phyloP scores from a whole-genome alignment of 352 stramenopile species.

The Thraustochytrium striatum region DNA sequence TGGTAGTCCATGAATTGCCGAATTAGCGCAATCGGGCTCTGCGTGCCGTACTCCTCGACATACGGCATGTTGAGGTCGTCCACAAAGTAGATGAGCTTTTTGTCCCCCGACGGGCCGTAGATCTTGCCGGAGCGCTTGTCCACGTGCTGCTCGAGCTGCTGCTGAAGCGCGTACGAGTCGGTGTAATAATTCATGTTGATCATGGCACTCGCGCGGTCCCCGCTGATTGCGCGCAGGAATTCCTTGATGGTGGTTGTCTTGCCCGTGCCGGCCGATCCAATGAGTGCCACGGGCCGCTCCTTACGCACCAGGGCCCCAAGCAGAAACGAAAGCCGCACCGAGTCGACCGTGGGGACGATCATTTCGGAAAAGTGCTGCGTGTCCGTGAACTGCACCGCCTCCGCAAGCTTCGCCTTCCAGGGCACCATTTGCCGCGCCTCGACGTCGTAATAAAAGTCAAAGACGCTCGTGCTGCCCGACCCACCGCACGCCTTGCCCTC shows the following conservation, averaged over 20 bases:
- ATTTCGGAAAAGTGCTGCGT: slow-evolving; percentile 87
- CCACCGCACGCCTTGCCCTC: slow-evolving; percentile 70
- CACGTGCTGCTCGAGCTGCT: slow-evolving; percentile 85
- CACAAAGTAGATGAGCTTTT: slow-evolving; percentile 89
- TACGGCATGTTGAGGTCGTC: slow-evolving; percentile 95
- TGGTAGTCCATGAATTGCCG: slow-evolving; percentile 85
- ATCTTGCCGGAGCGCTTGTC: slow-evolving; percentile 87
- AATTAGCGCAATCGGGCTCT: slow-evolving; percentile 87
- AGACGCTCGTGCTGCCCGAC: slow-evolving; percentile 62
- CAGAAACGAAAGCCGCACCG: slow-evolving; percentile 83
- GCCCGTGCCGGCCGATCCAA: slow-evolving; percentile 85
- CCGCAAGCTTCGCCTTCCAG: slow-evolving; percentile 72
- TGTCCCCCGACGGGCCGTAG: slow-evolving; percentile 84
- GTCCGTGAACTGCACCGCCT: slow-evolving; percentile 71
- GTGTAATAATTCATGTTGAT: slow-evolving; percentile 90
- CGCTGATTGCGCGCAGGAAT: slow-evolving; percentile 75
- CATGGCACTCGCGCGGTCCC: slow-evolving; percentile 61
- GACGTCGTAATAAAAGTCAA: slow-evolving; percentile 80
- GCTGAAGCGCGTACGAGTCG: slow-evolving; percentile 81
- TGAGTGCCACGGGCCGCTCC: slow-evolving; percentile 79
- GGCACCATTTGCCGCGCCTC: slow-evolving; percentile 79
- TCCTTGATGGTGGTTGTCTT: slow-evolving; percentile 92
- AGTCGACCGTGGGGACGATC: slow-evolving; percentile 89
- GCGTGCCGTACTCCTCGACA: slow-evolving; percentile 87
- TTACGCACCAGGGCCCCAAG: slow-evolving; percentile 73